phyloP scores from a whole-genome alignment of 768 basidiomycete species.

The Harrya chromipes region DNA sequence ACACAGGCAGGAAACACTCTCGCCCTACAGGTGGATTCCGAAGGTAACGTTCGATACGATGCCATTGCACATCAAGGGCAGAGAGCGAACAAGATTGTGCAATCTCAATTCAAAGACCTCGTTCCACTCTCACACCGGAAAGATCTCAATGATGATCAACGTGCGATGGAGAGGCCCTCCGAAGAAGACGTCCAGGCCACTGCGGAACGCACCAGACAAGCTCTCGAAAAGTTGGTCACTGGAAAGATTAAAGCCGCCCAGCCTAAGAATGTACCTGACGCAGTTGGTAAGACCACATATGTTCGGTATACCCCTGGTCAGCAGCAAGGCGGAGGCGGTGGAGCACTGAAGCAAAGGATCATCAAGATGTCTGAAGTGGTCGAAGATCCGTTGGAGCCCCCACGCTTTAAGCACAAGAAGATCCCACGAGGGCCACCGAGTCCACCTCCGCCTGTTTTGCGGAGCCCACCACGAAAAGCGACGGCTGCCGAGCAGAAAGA shows the following conservation, averaged over 20 bases:
- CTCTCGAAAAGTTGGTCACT: constrained; percentile 89
- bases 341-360: constrained; percentile 81
- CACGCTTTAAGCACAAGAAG: constrained; percentile 98
- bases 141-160: constrained; percentile 74
- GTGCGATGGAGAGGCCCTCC: constrained; percentile 86
- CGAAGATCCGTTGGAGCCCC: constrained; percentile 96
- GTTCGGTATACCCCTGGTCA: constrained; percentile 97
- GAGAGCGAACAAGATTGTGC: constrained; percentile 78
- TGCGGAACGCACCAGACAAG: constrained; percentile 84
- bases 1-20: constrained; percentile 91
- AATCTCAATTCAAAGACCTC: constrained; percentile 97
- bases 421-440: constrained; percentile 95
- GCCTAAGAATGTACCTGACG: constrained; percentile 90
- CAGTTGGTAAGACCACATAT: constrained; percentile 80
- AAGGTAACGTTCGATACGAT: constrained; percentile 96
- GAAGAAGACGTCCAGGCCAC: constrained; percentile 92
- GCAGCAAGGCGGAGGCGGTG: constrained; percentile 60
- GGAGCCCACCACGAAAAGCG: constrained; percentile 94
- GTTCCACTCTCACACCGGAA: constrained; percentile 88
- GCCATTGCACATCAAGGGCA: constrained; percentile 97
- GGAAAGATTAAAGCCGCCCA: constrained; percentile 99
- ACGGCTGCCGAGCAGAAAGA: constrained; percentile 98
- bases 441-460: constrained; percentile 92
- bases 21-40: constrained; percentile 93
- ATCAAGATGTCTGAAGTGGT: constrained; percentile 99